These are phyloP conservation scores for Theobroma cacao DNA, from an alignment of 345 rosid species.

Conservation along the genomic window DNA sequence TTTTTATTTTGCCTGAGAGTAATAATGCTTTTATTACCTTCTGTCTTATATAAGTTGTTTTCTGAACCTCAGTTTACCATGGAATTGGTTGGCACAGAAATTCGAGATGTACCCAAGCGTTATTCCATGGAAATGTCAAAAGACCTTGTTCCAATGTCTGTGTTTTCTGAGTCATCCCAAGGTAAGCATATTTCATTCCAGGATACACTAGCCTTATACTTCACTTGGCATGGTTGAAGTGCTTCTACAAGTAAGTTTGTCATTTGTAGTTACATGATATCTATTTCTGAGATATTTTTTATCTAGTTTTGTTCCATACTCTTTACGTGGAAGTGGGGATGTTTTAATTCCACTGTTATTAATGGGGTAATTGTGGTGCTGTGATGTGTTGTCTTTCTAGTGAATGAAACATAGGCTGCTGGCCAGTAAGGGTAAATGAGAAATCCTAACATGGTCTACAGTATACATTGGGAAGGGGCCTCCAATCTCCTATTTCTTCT, in stretches of 20 bases:
- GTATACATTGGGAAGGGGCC: not conserved
- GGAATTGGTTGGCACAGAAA: conserved; percentile 67
- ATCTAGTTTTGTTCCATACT: not conserved
- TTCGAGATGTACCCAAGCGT: conserved; percentile 57
- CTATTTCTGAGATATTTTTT: not conserved
- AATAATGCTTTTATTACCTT: not conserved
- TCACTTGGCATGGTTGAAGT: conserved; percentile 2
- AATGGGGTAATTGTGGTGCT: not conserved
- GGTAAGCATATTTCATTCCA: conserved; percentile 35
- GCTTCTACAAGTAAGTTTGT: not conserved
- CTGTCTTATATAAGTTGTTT: not conserved
- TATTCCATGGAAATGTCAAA: conserved; percentile 77
- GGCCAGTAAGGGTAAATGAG: not conserved
- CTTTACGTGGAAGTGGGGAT: not conserved
- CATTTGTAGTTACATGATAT: not conserved
- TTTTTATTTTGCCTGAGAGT: not conserved
- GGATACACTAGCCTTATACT: not conserved
- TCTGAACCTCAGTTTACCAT: conserved; percentile 49
- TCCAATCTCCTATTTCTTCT: not conserved
- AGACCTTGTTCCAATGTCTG: conserved; percentile 69
- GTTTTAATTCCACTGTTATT: not conserved
- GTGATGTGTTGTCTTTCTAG: not conserved
- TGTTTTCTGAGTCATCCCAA: conserved; percentile 58
- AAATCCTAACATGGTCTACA: not conserved
- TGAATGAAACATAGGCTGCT: not conserved